phyloP scores from a whole-genome alignment of 257 asterid genomes.

The Solanum sejunctum region DNA sequence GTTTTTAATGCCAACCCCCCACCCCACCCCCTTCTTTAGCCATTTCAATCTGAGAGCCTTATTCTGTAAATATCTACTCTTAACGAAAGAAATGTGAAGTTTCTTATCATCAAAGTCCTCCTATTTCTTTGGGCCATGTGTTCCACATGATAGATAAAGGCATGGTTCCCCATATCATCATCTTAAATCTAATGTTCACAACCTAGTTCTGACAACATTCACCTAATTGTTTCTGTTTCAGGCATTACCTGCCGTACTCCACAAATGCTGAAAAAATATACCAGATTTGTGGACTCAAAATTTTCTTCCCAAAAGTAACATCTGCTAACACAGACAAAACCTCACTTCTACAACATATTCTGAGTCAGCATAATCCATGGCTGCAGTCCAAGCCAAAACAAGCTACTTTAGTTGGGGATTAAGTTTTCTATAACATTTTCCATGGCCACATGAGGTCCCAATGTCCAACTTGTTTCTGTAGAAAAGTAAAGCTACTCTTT shows the following conservation, averaged over 20 bases:
- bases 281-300: not conserved
- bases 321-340: not conserved
- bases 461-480: not conserved
- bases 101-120: not conserved
- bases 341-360: not conserved
- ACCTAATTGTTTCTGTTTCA: not conserved
- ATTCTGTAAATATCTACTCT: not conserved
- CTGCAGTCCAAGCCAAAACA: not conserved
- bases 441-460: not conserved
- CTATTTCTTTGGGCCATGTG: not conserved
- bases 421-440: not conserved
- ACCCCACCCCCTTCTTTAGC: too few species aligned
- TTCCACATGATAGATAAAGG: not conserved
- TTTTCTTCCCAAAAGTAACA: not conserved
- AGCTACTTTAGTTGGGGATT: not conserved
- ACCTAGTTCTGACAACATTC: not conserved
- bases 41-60: not conserved
- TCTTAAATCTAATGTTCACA: not conserved
- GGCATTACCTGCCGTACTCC: not conserved
- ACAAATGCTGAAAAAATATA: not conserved
- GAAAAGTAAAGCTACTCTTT: not conserved
- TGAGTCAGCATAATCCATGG: not conserved
- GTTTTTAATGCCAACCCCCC: too few species aligned
- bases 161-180: not conserved
- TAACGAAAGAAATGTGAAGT: not conserved